A percentile compares a stretch with the other conserved stretches of the same genome.
These are phyloP conservation scores for Globisporangium solare DNA, from an alignment of 352 stramenopile species.

Conservation along the genomic window DNA sequence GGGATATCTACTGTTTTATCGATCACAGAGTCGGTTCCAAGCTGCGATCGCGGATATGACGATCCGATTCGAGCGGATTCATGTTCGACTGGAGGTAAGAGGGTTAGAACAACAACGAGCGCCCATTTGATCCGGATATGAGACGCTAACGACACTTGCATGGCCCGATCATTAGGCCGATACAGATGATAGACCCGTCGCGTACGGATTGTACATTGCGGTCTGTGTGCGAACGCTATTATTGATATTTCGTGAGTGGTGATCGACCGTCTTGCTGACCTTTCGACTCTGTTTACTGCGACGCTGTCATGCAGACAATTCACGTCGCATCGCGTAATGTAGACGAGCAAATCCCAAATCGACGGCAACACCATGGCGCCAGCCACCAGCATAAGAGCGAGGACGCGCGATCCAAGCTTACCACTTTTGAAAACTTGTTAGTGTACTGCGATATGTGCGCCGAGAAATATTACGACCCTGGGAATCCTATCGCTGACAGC, in stretches of 20 bases:
- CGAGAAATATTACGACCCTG: slow-evolving; percentile 20
- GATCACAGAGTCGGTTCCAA: slow-evolving; percentile 35
- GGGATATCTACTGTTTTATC: neutral
- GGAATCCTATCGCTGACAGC: neutral
- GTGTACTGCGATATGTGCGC: slow-evolving; percentile 57
- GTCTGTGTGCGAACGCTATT: slow-evolving; percentile 16
- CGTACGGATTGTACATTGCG: slow-evolving; percentile 56
- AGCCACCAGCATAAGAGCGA: slow-evolving; percentile 29
- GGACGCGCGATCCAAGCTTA: slow-evolving; percentile 41
- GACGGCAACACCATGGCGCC: slow-evolving; percentile 47
- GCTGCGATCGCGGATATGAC: slow-evolving; percentile 48
- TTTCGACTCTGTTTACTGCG: neutral
- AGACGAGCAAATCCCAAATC: slow-evolving; percentile 57
- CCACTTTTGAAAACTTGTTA: slow-evolving; percentile 55
- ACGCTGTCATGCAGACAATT: slow-evolving; percentile 28
- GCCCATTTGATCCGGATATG: no score
- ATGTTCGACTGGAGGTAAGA: slow-evolving; percentile 64
- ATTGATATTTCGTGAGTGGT: neutral
- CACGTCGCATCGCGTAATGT: slow-evolving; percentile 43
- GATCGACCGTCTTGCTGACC: no score
- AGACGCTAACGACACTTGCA: no score
- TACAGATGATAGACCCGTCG: slow-evolving; percentile 31
- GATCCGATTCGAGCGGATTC: slow-evolving; percentile 55
- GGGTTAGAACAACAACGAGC: neutral
- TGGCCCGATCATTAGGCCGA: slow-evolving; percentile 25